Percentiles rank a stretch among this genome's conserved stretches.
phyloP scores from a whole-genome alignment of 1,284 basidiomycete genomes.

The Omphalotus olearius region DNA sequence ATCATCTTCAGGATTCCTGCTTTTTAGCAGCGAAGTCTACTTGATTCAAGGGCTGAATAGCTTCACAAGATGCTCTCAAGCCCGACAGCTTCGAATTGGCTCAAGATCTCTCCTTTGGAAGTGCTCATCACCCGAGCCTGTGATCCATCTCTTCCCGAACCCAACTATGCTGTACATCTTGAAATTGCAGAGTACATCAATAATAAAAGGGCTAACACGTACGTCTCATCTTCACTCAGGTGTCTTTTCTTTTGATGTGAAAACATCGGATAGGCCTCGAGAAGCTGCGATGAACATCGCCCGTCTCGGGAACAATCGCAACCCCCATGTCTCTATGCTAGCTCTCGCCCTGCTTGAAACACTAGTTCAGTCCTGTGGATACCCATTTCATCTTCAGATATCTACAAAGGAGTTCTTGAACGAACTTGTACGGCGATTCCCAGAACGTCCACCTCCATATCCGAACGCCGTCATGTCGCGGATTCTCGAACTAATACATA shows the following conservation, averaged over 20 bases:
- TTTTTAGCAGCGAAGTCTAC: too few species aligned
- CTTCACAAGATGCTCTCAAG: constrained; percentile 11
- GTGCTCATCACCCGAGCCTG: constrained; percentile 80
- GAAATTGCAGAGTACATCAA: constrained; percentile 95
- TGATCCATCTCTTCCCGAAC: constrained; percentile 82
- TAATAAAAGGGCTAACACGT: constrained; percentile 96
- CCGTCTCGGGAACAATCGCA: constrained; percentile 82
- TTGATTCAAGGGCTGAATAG: not conserved
- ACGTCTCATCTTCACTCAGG: constrained; percentile 28
- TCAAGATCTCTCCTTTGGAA: constrained; percentile 58
- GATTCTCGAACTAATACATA: constrained; percentile 90
- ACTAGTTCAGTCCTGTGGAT: constrained; percentile 93
- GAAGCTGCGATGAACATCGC: constrained; percentile 86
- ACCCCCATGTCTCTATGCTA: constrained; percentile 85
- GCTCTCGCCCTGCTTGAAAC: constrained; percentile 86
- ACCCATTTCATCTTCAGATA: constrained; percentile 95
- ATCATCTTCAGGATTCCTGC: too few species aligned
- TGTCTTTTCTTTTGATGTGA: not conserved
- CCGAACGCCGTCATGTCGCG: constrained; percentile 92
- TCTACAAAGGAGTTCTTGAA: constrained; percentile 99
- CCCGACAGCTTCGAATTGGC: constrained; percentile 27
- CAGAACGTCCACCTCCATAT: constrained; percentile 94
- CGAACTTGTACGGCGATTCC: constrained; percentile 96
- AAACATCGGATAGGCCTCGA: constrained; percentile 55
- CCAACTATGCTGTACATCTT: constrained; percentile 90